Conservation (phyloP, 2,329 filamentous ascomycete genomes). For the Botrytis paeoniae region DNA sequence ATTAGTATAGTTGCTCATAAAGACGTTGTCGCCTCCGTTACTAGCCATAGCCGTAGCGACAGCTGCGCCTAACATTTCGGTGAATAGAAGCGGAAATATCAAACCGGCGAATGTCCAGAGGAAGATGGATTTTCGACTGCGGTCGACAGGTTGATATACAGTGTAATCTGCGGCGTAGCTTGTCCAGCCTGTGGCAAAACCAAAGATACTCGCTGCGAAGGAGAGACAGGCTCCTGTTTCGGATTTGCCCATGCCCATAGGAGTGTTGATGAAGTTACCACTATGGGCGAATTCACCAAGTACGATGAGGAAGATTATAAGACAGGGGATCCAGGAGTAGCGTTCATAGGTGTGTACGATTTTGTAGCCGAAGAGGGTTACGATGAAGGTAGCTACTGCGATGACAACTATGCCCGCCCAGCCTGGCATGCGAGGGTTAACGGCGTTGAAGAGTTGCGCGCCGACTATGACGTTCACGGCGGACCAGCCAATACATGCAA, state of each 20-base stretch:
- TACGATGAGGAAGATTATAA: conserved; percentile 70
- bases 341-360: conserved; percentile 75
- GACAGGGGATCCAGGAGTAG: conserved; percentile 70
- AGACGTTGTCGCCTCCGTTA: conserved; percentile 53
- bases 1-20: conserved; percentile 51
- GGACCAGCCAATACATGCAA: conserved; percentile 73
- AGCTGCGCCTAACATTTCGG: conserved; percentile 69
- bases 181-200: conserved; percentile 71
- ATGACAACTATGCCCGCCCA: conserved; percentile 75
- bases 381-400: conserved; percentile 60
- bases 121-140: conserved; percentile 62
- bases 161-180: conserved; percentile 76
- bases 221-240: conserved; percentile 63
- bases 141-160: conserved; percentile 67
- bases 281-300: conserved; percentile 66
- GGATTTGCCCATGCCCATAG: conserved; percentile 55
- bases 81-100: conserved; percentile 69
- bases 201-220: conserved; percentile 64
- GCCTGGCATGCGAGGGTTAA: conserved; percentile 67
- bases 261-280: conserved; percentile 59
- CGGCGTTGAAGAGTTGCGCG: conserved; percentile 71
- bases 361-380: conserved; percentile 74
- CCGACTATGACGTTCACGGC: conserved; percentile 78
- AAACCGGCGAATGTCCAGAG: conserved; percentile 66
- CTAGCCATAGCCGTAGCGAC: conserved; percentile 61